Conservation (phyloP, 306 rosid species). For the Fragaria iinumae region DNA sequence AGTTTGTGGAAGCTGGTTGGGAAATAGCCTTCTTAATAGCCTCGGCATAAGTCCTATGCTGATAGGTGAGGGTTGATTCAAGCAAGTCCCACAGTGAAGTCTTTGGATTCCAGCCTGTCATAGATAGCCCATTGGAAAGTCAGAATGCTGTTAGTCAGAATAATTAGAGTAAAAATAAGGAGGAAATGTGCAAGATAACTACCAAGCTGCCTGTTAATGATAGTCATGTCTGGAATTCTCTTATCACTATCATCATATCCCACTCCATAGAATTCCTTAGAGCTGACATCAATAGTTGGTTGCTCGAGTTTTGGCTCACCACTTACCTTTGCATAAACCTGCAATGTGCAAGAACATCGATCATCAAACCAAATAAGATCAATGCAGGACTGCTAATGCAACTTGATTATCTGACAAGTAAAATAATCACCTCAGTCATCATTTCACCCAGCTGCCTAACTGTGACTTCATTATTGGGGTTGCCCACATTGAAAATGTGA, state of each 20-base stretch:
- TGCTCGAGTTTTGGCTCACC: conserved; percentile 56
- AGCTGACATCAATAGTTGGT: conserved; percentile 77
- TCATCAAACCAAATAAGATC: neutral
- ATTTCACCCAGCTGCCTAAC: conserved; percentile 95
- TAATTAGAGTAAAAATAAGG: neutral
- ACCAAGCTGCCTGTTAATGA: conserved; percentile 88
- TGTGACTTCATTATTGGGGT: conserved; percentile 94
- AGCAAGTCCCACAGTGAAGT: conserved; percentile 91
- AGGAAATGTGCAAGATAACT: conserved; percentile 9
- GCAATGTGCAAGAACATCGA: conserved; percentile 13
- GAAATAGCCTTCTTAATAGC: conserved; percentile 68
- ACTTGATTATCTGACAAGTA: neutral
- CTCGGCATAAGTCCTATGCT: conserved; percentile 88
- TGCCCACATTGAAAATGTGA: conserved; percentile 89
- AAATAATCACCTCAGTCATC: conserved; percentile 65
- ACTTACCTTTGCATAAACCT: conserved; percentile 86
- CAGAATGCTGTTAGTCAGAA: conserved; percentile 1
- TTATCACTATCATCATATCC: conserved; percentile 93
- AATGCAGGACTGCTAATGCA: neutral
- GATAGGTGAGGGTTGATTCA: conserved; percentile 90
- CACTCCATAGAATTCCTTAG: conserved; percentile 85
- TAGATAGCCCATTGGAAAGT: neutral
- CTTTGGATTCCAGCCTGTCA: conserved; percentile 83
- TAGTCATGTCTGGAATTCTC: conserved; percentile 97
- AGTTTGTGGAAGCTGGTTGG: conserved; percentile 62